A percentile compares a stretch with the other conserved stretches of the same genome.
These are phyloP conservation scores for Lentinula edodes DNA, from an alignment of 768 basidiomycete genomes.

Conservation along the genomic window DNA sequence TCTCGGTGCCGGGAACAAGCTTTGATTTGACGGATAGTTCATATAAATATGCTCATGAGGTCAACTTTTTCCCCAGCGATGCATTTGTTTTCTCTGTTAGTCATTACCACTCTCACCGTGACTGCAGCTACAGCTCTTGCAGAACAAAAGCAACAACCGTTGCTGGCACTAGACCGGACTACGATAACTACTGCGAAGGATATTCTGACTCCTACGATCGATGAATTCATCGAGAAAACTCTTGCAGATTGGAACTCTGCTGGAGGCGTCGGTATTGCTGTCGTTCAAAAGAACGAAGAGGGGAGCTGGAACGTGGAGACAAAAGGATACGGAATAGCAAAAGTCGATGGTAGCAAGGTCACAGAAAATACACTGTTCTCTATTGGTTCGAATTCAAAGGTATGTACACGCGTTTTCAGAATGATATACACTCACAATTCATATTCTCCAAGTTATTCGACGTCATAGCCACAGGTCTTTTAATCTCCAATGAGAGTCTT, in stretches of 20 bases:
- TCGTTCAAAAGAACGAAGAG: constrained; percentile 19
- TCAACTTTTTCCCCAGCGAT: background rate
- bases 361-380: constrained; percentile 20
- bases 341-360: constrained; percentile 15
- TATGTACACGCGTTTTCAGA: background rate
- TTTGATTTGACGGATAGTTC: no score
- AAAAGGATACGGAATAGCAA: constrained; percentile 25
- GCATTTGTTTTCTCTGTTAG: background rate
- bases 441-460: constrained; percentile 17
- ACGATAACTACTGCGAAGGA: background rate
- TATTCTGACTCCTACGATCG: background rate
- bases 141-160: background rate
- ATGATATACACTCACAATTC: no score
- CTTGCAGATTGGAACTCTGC: constrained; percentile 21
- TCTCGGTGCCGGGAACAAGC: no score
- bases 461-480: constrained; percentile 18
- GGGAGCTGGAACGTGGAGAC: constrained; percentile 24
- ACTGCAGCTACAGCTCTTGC: background rate
- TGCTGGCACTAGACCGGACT: background rate
- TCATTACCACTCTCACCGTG: background rate
- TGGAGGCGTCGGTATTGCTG: constrained; percentile 22
- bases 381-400: constrained; percentile 26
- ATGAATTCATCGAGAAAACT: constrained; percentile 16
- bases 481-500: constrained; percentile 21
- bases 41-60: no score